Conservation (phyloP, 441 rosid species). For the Caryocar brasiliense region DNA sequence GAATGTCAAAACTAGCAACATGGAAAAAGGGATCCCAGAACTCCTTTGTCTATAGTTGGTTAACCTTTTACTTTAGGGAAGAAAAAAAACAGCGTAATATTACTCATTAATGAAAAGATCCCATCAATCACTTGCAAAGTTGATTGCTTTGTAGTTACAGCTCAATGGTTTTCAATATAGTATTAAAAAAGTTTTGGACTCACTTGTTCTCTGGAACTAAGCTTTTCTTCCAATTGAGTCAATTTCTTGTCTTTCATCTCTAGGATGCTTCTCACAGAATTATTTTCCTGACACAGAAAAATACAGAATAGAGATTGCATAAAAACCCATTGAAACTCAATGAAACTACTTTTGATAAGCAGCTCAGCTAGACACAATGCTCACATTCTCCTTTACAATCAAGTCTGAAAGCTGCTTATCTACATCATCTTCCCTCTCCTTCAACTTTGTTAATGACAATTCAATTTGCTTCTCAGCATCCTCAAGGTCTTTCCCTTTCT, state of each 20-base stretch:
- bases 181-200: slow-evolving; percentile 16
- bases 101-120: background rate
- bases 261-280: slow-evolving; percentile 29
- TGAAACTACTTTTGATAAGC: background rate
- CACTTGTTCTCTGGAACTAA: slow-evolving; percentile 57
- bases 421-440: slow-evolving; percentile 44
- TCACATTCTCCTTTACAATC: slow-evolving; percentile 55
- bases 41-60: too few species aligned
- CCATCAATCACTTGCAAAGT: background rate
- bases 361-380: slow-evolving; percentile 10
- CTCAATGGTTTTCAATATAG: background rate
- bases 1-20: too few species aligned
- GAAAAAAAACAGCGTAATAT: too few species aligned
- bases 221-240: slow-evolving; percentile 49
- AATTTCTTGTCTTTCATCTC: slow-evolving; percentile 52
- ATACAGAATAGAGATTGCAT: slow-evolving; percentile 10
- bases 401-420: slow-evolving; percentile 39
- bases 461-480: slow-evolving; percentile 43
- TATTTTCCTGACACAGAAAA: slow-evolving; percentile 34
- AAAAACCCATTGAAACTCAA: background rate
- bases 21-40: too few species aligned
- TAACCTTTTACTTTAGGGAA: too few species aligned
- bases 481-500: slow-evolving; percentile 45
- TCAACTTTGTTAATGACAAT: slow-evolving; percentile 36
- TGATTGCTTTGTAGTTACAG: background rate